Evolutionary conservation across 192 early-diverging fungal species (phyloP).

Genomic region (Podila verticillata): DNA sequence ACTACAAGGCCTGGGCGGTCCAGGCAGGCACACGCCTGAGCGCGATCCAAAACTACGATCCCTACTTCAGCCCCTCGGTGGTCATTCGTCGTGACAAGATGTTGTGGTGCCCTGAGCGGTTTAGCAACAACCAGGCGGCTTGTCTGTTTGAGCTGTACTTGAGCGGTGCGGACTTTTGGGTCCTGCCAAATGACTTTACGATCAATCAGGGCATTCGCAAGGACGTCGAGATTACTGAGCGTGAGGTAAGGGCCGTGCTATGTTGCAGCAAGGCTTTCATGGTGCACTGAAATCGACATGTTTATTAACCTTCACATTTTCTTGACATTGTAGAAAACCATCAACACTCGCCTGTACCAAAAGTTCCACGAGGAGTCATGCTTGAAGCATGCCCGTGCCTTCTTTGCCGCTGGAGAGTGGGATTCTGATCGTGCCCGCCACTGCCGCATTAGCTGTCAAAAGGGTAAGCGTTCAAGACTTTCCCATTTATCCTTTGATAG

Average conservation of each 20-base stretch:
- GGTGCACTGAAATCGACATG: too few relatives aligned
- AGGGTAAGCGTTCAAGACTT: conserved; percentile 14
- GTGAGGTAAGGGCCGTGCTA: conserved; percentile 39
- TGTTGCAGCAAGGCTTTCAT: not conserved
- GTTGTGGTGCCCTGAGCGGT: conserved; percentile 68
- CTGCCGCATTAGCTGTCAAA: conserved; percentile 53
- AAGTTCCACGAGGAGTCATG: conserved; percentile 68
- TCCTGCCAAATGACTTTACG: conserved; percentile 60
- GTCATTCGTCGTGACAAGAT: conserved; percentile 57
- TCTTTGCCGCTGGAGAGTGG: conserved; percentile 63
- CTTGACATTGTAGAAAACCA: conserved; percentile 50
- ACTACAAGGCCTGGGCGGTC: conserved; percentile 56
- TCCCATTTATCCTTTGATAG: not conserved
- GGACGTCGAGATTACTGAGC: conserved; percentile 43
- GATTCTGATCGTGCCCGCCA: conserved; percentile 57
- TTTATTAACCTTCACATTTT: conserved; percentile 10
- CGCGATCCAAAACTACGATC: conserved; percentile 62
- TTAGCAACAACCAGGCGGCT: conserved; percentile 64
- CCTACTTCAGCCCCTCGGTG: conserved; percentile 67
- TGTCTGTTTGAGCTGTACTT: conserved; percentile 63
- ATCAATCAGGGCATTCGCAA: conserved; percentile 32
- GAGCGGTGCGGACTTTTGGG: conserved; percentile 64
- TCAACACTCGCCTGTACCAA: conserved; percentile 63
- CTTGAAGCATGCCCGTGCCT: conserved; percentile 64
- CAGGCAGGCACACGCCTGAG: conserved; percentile 42